Conservation (phyloP, 305 asterid genomes). For the Rubia peregrina region DNA sequence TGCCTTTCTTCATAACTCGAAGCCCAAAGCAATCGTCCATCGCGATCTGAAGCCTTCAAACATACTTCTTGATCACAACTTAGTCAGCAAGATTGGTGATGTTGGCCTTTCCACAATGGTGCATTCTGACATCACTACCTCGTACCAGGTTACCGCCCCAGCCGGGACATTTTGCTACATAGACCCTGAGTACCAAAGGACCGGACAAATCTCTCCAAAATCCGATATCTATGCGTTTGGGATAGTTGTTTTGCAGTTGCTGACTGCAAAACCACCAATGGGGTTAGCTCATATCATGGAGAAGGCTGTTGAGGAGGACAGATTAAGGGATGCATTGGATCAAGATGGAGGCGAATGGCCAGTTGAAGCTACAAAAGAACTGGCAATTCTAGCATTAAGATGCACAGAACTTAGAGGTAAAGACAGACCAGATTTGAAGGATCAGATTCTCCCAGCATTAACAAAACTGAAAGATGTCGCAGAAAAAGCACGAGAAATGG, state of each 20-base stretch:
- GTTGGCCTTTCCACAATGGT: slow-evolving; percentile 71
- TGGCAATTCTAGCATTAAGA: slow-evolving; percentile 52
- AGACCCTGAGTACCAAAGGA: slow-evolving; percentile 91
- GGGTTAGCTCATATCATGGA: slow-evolving; percentile 59
- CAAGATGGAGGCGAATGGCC: slow-evolving; percentile 70
- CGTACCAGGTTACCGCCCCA: slow-evolving; percentile 38
- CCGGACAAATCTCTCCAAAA: slow-evolving; percentile 58
- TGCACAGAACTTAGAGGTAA: slow-evolving; percentile 60
- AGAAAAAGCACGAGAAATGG: slow-evolving; percentile 32
- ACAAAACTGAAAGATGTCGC: slow-evolving; percentile 54
- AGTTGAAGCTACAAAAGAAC: slow-evolving; percentile 44
- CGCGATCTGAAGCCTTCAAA: slow-evolving; percentile 94
- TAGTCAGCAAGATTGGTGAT: slow-evolving; percentile 80
- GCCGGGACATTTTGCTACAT: slow-evolving; percentile 80
- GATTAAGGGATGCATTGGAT: slow-evolving; percentile 42
- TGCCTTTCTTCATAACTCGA: slow-evolving; percentile 64
- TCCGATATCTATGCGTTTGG: slow-evolving; percentile 83
- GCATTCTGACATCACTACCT: slow-evolving; percentile 31
- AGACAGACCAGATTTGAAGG: slow-evolving; percentile 60
- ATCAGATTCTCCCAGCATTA: slow-evolving; percentile 52
- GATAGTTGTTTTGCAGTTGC: slow-evolving; percentile 60
- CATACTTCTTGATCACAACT: slow-evolving; percentile 70
- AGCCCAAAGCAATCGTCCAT: slow-evolving; percentile 63
- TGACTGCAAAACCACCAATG: slow-evolving; percentile 69
- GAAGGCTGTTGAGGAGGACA: slow-evolving; percentile 35